Evolutionary conservation across 1,139 yeast species (phyloP).

Genomic region (Yamadazyma trypodendri): DNA sequence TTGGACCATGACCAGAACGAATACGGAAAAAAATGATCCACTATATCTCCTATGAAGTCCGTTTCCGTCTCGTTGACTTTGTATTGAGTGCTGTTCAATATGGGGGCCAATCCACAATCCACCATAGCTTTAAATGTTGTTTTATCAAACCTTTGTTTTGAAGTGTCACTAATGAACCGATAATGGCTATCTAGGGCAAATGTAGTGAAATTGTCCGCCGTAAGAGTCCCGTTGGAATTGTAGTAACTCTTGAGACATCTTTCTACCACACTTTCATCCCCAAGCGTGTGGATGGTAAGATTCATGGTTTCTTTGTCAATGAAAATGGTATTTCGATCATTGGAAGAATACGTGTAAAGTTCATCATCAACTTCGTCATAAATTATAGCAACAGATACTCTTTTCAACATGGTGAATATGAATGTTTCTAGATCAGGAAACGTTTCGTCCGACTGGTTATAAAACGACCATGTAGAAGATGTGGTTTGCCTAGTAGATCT

Average conservation of each 20-base stretch:
- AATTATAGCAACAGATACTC: constrained; percentile 41
- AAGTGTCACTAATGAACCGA: constrained; percentile 37
- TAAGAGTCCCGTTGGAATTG: not conserved
- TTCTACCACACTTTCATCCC: constrained; percentile 1
- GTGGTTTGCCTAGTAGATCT: constrained; percentile 2
- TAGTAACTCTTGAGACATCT: constrained; percentile 8
- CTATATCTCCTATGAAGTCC: constrained; percentile 15
- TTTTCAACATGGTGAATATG: constrained; percentile 37
- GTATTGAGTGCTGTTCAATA: constrained; percentile 43
- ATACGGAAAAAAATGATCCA: constrained; percentile 25
- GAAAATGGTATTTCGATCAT: constrained; percentile 24
- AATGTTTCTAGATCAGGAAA: constrained; percentile 46
- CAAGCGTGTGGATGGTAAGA: constrained; percentile 5
- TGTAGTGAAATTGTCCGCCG: constrained; percentile 13
- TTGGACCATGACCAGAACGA: constrained; percentile 62
- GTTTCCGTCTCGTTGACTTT: constrained; percentile 17
- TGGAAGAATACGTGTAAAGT: constrained; percentile 13
- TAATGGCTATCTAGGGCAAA: constrained; percentile 29
- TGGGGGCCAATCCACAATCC: constrained; percentile 60
- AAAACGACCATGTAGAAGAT: constrained; percentile 12
- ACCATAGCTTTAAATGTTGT: constrained; percentile 34
- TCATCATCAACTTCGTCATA: constrained; percentile 20
- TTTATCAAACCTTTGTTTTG: constrained; percentile 29
- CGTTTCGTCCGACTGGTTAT: constrained; percentile 19
- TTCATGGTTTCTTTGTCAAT: constrained; percentile 17